Percentiles rank a stretch among this genome's conserved stretches.
Evolutionary conservation across 495 filamentous ascomycete genomes (phyloP).

Genomic region (Daldinia concentrica): DNA sequence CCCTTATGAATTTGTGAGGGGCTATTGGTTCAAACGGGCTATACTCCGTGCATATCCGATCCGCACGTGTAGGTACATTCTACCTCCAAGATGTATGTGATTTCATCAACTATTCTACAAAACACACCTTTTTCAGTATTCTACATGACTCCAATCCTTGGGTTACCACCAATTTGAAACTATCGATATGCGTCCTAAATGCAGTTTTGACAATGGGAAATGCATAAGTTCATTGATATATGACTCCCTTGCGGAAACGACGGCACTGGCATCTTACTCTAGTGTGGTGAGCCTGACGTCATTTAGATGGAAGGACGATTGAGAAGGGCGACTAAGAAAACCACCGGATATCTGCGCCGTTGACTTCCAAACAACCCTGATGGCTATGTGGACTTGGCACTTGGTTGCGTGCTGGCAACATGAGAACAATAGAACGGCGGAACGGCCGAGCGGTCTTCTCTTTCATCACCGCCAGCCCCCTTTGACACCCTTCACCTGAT

Average conservation of each 20-base stretch:
- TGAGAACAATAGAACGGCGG: constrained; percentile 20
- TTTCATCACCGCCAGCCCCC: not conserved
- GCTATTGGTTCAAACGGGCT: not conserved
- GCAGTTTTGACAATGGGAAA: not conserved
- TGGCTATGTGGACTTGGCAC: constrained; percentile 24
- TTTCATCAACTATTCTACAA: not conserved
- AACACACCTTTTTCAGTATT: not conserved
- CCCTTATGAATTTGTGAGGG: not conserved
- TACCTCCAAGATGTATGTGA: not conserved
- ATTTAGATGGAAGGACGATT: constrained; percentile 10
- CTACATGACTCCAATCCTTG: not conserved
- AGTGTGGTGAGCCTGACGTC: constrained; percentile 31
- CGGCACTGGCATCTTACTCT: constrained; percentile 18
- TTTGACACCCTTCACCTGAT: constrained; percentile 20
- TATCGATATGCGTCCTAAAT: not conserved
- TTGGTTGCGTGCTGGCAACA: constrained; percentile 6
- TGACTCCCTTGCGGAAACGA: constrained; percentile 12
- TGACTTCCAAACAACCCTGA: constrained; percentile 24
- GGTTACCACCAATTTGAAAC: not conserved
- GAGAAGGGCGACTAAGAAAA: constrained; percentile 12
- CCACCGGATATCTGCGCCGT: not conserved
- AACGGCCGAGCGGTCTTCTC: not conserved
- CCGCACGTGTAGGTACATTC: not conserved
- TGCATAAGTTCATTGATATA: not conserved
- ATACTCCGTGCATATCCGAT: not conserved